Base-by-base conservation (phyloP, 495 filamentous ascomycete species). In the Aspergillus biplanus region DNA sequence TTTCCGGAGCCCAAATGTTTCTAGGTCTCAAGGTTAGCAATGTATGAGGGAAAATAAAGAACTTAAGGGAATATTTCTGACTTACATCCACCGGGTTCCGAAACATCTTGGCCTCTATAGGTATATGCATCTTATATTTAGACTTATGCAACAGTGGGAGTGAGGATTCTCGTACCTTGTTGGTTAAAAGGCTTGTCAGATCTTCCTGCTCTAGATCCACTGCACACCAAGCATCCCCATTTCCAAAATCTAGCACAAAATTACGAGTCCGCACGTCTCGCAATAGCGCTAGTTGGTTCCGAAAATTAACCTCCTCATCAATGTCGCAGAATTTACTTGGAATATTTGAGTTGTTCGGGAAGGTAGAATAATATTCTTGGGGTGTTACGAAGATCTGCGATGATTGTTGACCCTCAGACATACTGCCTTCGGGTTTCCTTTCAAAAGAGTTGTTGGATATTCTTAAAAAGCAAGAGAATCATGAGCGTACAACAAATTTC, bases 181-280 rank as follows among this genome's bases (percentile, higher is more conserved):
- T 69, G 48, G 64, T 73, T 16, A 79, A 62, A 52, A 82, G 65
- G 2, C 56, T 18, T n/a, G 69, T 66, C n/a, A 89, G 59, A 12
- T 87, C 79, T 0, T 71, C 64, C 0, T 69, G 64, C 0, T 75
- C 66, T 34, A 92, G 63, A 70, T 93, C 78, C 37, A 86, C 83
- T 5, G 85, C 86, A 65, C 86, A 86, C 66, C 76, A 85, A 15
- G 89, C 88, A 64, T 82, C 78, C 11, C 87, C 78, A 27, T 82
- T 81, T 34, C 88, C 86, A 72, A 92, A 92, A 58, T 92, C 88
- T 13, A 93, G 77, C 18, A 89, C 84, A 67, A 93, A 92, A 65
- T 89, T 92, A 12, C 61, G 70, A 5, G 85, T 86, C 4, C 70
- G 61, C 18, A 72, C 62, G n/a, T 78, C 65, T 37, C 71, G 55